These are phyloP conservation scores for Fereydounia khargensis DNA, from an alignment of 1,284 basidiomycete species.

Conservation along the genomic window DNA sequence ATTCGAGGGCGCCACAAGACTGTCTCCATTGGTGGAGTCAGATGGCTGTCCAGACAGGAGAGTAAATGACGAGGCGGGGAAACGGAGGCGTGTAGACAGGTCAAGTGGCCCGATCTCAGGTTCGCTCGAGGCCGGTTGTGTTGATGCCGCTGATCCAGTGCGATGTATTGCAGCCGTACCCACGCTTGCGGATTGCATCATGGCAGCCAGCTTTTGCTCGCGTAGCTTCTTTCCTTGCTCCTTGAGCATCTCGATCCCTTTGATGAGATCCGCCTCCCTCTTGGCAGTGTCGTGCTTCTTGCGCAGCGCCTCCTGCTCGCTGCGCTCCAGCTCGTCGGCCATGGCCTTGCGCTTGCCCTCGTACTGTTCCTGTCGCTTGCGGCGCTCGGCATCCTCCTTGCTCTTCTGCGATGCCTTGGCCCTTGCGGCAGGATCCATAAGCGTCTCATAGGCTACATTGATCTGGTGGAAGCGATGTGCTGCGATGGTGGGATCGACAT, in stretches of 20 bases:
- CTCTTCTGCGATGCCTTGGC: constrained; percentile 78
- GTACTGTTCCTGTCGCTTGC: constrained; percentile 71
- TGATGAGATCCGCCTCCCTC: background rate
- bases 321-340: constrained; percentile 78
- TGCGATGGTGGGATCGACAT: constrained; percentile 54
- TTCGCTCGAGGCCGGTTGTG: background rate
- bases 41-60: too few species aligned
- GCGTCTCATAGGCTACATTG: constrained; percentile 77
- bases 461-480: constrained; percentile 83
- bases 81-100: constrained; percentile 36
- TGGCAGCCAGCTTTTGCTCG: constrained; percentile 2
- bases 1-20: constrained; percentile 1
- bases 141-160: background rate
- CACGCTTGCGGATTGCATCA: too few species aligned
- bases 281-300: constrained; percentile 62
- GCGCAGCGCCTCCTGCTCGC: constrained; percentile 70
- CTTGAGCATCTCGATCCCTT: constrained; percentile 6
- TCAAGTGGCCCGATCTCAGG: constrained; percentile 37
- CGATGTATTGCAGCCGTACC: too few species aligned
- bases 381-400: constrained; percentile 69
- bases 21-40: background rate
- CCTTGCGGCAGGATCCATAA: constrained; percentile 77
- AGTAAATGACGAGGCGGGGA: constrained; percentile 30
- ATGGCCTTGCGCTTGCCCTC: constrained; percentile 76
- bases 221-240: constrained; percentile 8